Conservation (phyloP, 192 early-diverging fungal genomes). For the Spizellomyces sp. region DNA sequence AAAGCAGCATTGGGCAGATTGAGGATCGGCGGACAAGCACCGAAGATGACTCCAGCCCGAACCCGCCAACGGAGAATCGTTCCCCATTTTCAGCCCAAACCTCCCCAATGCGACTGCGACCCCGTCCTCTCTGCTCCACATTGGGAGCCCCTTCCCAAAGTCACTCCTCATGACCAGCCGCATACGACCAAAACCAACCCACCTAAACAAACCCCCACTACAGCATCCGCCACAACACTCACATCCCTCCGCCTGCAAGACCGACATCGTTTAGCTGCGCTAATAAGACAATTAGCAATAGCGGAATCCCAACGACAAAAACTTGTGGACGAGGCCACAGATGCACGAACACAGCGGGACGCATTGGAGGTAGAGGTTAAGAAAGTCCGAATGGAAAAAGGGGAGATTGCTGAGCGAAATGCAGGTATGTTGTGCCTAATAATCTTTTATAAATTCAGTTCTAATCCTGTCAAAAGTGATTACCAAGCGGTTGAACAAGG, state of each 20-base stretch:
- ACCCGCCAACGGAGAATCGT: background rate
- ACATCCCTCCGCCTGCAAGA: constrained; percentile 9
- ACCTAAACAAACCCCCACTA: background rate
- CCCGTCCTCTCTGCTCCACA: constrained; percentile 16
- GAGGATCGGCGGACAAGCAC: too few relatives aligned
- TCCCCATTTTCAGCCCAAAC: background rate
- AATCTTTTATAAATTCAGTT: background rate
- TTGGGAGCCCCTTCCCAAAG: constrained; percentile 26
- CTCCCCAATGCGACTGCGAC: constrained; percentile 17
- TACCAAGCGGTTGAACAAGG: constrained; percentile 2
- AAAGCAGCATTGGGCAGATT: too few relatives aligned
- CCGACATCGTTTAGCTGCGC: constrained; percentile 9
- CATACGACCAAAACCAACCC: background rate
- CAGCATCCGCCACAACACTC: background rate
- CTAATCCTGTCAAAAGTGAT: constrained; percentile 12
- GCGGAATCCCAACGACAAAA: constrained; percentile 21
- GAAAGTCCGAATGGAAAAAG: constrained; percentile 18
- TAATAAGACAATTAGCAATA: constrained; percentile 20
- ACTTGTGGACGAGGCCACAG: background rate
- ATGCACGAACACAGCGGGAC: background rate
- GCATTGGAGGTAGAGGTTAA: constrained; percentile 1
- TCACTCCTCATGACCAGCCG: background rate
- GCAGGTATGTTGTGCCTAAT: constrained; percentile 4
- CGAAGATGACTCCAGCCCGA: background rate
- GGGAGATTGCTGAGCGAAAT: background rate